Evolutionary conservation across 352 stramenopile genomes (phyloP), one percentile per base, ranked within the genome.

Genomic region (Peronospora destructor): DNA sequence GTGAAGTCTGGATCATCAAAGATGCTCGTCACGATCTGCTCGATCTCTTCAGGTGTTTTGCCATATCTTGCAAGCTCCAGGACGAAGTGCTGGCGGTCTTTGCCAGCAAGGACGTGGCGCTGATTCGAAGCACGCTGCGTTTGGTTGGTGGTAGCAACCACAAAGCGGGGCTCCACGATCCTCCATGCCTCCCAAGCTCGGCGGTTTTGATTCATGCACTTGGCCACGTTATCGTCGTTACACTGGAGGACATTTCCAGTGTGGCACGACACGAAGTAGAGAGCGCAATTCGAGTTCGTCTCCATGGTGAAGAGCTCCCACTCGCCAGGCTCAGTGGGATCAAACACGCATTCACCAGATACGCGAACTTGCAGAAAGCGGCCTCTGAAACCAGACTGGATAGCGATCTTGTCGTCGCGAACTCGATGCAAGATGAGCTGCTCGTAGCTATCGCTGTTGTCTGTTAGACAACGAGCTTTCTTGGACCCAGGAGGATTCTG

Each of bases 271-370:
- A 71, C 58, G 33, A 71, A 71, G 48, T 61, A 62, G 6, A 71
- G 43, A 9, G 17, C 38, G 9, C 53, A 58, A 17, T n/a, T 71
- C 36, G 61, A 68, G 30, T 49, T 53, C 14, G 57, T 68, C 23
- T 74, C 65, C 41, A 75, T 68, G 14, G 17, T 58, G 41, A 75
- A 75, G 21, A 55, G 48, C 30, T 69, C 59, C 50, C 53, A 68
- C 14, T 56, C 32, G 9, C 59, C 42, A 57, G 42, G 32, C 13
- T 66, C 25, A 26, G 61, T 69, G 2, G 37, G 30, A 40, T 68
- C 61, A 26, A 75, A 71, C 5, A 64, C 29, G 17, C 65, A 74
- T 10, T 62, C 40, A 0, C 61, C 61, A 49, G 16, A 29, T 19
- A 49, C 28, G n/a, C 47, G 39, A 39, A 71, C 62, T 57, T 61